These are phyloP conservation scores for Acidomyces sp. DNA, from an alignment of 495 filamentous ascomycete species.

Conservation along the genomic window DNA sequence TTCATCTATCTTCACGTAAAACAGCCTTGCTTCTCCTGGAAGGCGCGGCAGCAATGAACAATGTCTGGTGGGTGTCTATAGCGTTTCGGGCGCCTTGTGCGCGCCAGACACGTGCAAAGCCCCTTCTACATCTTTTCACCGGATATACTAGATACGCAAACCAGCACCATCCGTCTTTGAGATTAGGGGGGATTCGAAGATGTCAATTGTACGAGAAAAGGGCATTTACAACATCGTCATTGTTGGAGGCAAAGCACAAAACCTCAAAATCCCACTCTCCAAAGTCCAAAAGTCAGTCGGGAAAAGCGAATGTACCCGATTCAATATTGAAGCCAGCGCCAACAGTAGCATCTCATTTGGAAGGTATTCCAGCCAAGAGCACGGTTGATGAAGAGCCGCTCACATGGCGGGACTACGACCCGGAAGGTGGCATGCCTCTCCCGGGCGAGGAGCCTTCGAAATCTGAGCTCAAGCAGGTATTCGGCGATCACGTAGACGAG, in stretches of 20 bases:
- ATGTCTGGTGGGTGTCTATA: constrained; percentile 24
- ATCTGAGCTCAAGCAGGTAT: constrained; percentile 44
- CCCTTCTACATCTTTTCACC: constrained; percentile 10
- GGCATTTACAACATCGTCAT: too few species aligned
- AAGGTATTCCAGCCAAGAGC: constrained; percentile 2
- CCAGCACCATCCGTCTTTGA: too few species aligned
- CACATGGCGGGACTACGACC: constrained; percentile 20
- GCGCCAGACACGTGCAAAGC: constrained; percentile 12
- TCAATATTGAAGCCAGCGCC: constrained; percentile 9
- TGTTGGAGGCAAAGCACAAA: too few species aligned
- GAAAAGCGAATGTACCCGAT: too few species aligned
- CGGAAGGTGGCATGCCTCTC: constrained; percentile 20
- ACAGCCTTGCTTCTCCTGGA: background rate
- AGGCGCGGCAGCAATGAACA: constrained; percentile 21
- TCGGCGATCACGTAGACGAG: constrained; percentile 37
- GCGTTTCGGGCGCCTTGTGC: constrained; percentile 21
- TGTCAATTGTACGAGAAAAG: too few species aligned
- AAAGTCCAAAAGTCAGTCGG: too few species aligned
- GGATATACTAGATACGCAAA: constrained; percentile 13
- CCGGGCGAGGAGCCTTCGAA: constrained; percentile 15
- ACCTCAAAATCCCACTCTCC: too few species aligned
- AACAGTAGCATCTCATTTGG: constrained; percentile 12
- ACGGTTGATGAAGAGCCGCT: constrained; percentile 2
- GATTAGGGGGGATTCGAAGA: too few species aligned
- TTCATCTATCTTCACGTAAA: background rate